These are phyloP conservation scores for Plasmodium knowlesi DNA, from an alignment of 169 alveolate genomes.

Conservation along the genomic window DNA sequence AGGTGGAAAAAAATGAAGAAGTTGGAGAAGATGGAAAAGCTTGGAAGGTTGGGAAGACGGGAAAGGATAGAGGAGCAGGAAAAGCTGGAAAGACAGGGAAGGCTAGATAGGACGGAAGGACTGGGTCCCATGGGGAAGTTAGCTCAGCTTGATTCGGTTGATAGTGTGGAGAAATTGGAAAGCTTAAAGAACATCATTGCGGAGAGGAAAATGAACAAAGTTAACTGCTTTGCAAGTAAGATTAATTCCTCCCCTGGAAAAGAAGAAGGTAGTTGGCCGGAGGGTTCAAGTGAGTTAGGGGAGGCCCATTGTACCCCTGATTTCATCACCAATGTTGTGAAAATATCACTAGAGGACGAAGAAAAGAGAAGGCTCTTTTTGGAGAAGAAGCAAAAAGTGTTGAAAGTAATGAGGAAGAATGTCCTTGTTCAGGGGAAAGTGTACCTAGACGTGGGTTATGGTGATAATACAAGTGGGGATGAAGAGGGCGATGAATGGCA, in stretches of 20 bases:
- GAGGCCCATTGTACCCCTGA: neutral
- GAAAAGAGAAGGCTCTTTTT: neutral
- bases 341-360: neutral
- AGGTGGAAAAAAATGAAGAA: neutral
- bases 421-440: neutral
- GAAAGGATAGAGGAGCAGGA: neutral
- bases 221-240: neutral
- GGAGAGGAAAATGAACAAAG: neutral
- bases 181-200: neutral
- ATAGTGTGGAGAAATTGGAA: neutral
- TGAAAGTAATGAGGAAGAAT: neutral
- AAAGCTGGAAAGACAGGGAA: neutral
- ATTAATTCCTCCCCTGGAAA: neutral
- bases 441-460: neutral
- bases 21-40: neutral
- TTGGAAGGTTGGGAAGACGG: neutral
- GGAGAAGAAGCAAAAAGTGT: slow-evolving; percentile 6
- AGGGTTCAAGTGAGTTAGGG: neutral
- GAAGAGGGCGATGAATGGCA: neutral
- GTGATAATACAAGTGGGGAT: neutral
- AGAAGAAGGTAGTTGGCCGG: neutral
- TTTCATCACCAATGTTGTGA: neutral
- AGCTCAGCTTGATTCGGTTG: neutral
- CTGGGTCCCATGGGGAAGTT: neutral
- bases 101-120: neutral